phyloP scores from a whole-genome alignment of 1,284 basidiomycete genomes.

The Irpex rosettiformis region DNA sequence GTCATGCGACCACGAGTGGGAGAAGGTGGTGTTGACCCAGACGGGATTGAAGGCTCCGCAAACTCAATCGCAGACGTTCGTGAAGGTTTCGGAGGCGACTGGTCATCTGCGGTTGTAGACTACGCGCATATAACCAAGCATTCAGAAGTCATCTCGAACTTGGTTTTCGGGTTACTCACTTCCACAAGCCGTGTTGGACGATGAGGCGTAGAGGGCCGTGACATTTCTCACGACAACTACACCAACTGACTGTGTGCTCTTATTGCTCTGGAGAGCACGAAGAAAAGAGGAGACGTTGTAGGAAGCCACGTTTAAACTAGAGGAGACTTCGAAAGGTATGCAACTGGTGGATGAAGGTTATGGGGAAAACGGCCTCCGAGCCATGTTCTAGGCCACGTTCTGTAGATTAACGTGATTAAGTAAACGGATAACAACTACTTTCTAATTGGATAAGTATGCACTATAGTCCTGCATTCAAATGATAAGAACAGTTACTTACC shows the following conservation, averaged over 20 bases:
- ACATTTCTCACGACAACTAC: background rate
- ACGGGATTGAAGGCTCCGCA: background rate
- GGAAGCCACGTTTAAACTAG: background rate
- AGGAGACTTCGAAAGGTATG: background rate
- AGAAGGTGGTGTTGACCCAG: conserved; percentile 25
- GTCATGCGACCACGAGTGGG: conserved; percentile 23
- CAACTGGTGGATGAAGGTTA: background rate
- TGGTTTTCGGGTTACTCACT: background rate
- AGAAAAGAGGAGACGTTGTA: background rate
- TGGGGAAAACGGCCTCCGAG: background rate
- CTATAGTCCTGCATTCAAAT: background rate
- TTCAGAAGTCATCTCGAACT: background rate
- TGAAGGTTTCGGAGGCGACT: background rate
- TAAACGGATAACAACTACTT: background rate
- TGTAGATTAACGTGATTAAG: background rate
- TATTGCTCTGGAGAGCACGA: background rate
- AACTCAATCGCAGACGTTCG: background rate
- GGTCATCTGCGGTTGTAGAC: background rate
- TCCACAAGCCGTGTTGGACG: background rate
- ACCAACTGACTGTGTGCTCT: background rate
- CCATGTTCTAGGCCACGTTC: background rate
- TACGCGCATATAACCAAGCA: background rate
- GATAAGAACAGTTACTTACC: background rate
- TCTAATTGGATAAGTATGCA: background rate
- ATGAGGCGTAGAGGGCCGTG: background rate